A percentile compares a stretch with the other conserved stretches of the same genome.
phyloP scores from a whole-genome alignment of 2,329 filamentous ascomycete genomes.

The Aspergillus amoenus region DNA sequence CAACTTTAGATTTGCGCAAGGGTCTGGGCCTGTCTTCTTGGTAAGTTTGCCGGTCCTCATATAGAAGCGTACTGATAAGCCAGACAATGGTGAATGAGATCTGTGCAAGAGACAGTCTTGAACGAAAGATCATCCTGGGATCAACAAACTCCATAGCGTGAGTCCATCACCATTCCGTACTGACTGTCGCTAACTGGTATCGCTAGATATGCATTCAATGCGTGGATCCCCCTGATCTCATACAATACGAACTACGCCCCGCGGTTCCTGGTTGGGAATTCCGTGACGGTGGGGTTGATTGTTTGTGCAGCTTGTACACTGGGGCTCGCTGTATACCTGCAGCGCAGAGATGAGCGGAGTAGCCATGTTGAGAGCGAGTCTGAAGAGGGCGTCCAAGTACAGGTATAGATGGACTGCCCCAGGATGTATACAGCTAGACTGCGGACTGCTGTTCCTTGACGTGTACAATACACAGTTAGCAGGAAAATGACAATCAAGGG shows the following conservation, averaged over 20 bases:
- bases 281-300: neutral
- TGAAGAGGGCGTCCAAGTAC: neutral
- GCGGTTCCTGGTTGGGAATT: neutral
- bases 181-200: neutral
- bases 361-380: neutral
- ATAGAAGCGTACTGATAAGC: neutral
- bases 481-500: no score
- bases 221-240: slow-evolving; percentile 1
- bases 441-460: no score
- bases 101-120: neutral
- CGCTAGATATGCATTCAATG: neutral
- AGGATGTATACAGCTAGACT: no score
- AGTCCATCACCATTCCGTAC: neutral
- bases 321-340: neutral
- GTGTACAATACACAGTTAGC: no score
- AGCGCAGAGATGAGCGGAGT: neutral
- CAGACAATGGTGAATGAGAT: slow-evolving; percentile 5
- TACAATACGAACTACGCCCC: slow-evolving; percentile 1
- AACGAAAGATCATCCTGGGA: neutral
- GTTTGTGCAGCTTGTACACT: neutral
- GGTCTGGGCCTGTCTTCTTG: neutral
- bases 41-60: neutral
- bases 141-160: slow-evolving; percentile 2
- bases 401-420: neutral
- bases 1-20: neutral